Base-by-base conservation (phyloP, 768 basidiomycete species). In the Agaricus sinodeliciosus region DNA sequence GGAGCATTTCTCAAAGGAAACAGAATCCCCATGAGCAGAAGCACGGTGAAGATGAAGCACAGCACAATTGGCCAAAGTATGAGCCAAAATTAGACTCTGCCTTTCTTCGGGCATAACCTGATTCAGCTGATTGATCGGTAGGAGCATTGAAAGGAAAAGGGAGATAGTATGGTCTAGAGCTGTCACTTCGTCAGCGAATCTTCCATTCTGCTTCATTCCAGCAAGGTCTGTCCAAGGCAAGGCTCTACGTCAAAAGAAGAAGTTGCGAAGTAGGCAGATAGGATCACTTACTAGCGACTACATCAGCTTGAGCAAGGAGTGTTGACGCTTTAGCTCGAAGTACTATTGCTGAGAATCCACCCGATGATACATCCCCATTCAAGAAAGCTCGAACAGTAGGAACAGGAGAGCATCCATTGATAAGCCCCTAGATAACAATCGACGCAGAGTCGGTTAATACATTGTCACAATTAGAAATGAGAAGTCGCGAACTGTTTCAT, bases 241-340 rank as follows among this genome's bases (percentile, higher is more conserved):
- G 4, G 12, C 19, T 42, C 35, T 26, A 31, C n/a, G 39, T 48
- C 46, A 45, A 40, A 37, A 54, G 26, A 41, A 40, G n/a, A 37
- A 41, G 16, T 27, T 31, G 36, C 25, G 40, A 43, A 19, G 25
- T 52, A 9, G 52, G 15, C 34, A 27, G 31, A 31, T 42, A 27
- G 18, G 34, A 19, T 55, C 82, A 88, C 58, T 68, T 75, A 19
- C 76, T 73, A 19, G 83, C 73, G 36, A 89, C 66, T 51, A 72
- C 70, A 57, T 83, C 77, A 31, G 88, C 86, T 43, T 79, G 79
- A 47, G 87, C 78, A 59, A 84, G 85, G 19, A 91, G 74, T 9
- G 85, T 76, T n/a, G 88, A 82, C 15, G 86, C 85, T 66, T 90
- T 90, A 49, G 77, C 83, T 56, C 85, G 81, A 58, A 87, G 67